Evolutionary conservation across 768 basidiomycete species (phyloP), one percentile per base, ranked within the genome.

Genomic region (Holtermannia corniformis): DNA sequence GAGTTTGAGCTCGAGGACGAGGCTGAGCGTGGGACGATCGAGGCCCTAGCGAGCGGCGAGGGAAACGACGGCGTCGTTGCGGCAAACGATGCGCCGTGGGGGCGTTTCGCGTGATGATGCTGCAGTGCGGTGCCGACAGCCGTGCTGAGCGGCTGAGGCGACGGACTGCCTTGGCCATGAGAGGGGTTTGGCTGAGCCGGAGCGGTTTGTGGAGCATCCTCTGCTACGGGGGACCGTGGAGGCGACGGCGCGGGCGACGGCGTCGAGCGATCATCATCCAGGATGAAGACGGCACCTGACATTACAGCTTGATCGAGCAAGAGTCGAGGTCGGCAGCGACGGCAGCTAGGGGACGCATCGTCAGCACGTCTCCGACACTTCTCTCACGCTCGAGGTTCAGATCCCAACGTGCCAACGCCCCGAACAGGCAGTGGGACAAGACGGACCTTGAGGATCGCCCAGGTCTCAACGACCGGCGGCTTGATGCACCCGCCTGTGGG

Each of bases 61-160:
- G 65, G 65, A 51, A 64, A 67, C 3, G 65, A 64, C 7, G 65
- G 65, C 1, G 63, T 64, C 16, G 32, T 37, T 3, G 65, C 63
- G 5, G 60, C 64, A 50, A 63, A 66, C 4, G 58, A 41, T 14
- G 53, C 57, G n/a, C 51, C 41, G 51, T 61, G 62, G 43, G 57
- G 61, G 28, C 62, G 32, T 37, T 37, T 37, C 7, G 32, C 10
- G 16, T 37, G 54, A 52, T 54, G 57, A 22, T 59, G 57, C n/a
- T n/a, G n/a, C n/a, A n/a, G n/a, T n/a, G n/a, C n/a, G n/a, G n/a
- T n/a, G 14, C 52, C 54, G 11, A 52, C 2, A n/a, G 50, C 24
- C 13, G 14, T 45, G 3, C 11, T 49, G 27, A 57, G 25, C n/a
- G 52, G 53, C 26, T 56, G 56, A 5, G 64, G 62, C 24, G 51